Base-by-base conservation (phyloP, 768 basidiomycete species). In the Pleurotus platypus region DNA sequence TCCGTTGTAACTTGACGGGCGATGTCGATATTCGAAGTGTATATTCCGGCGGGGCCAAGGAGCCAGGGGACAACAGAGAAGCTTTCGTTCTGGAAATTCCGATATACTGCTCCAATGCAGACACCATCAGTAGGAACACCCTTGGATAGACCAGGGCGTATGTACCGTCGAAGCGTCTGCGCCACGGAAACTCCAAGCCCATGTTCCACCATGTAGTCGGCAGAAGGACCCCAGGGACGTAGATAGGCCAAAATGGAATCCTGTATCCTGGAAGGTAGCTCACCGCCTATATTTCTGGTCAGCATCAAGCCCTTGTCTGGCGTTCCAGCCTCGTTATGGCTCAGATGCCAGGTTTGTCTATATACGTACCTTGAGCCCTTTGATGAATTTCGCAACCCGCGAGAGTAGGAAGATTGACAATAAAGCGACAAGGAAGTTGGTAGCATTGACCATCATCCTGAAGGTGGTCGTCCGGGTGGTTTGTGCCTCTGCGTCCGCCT, bases 171-270 rank as follows among this genome's bases (percentile, higher is more conserved):
- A 61, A 57, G 16, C 76, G 67, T 66, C 72, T 67, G 6, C 49
- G 55, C 78, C 78, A 81, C 4, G 65, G 51, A 49, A 69, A 73
- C 27, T 60, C 59, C 7, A 70, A 35, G 2, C 75, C 73, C 4
- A 73, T 71, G 58, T 77, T 79, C 76, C 75, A 79, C 75, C 74
- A 77, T 1, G 64, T 67, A 15, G 71, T 72, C n/a, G 76, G 76
- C 0, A 78, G 50, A 0, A 72, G 1, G 0, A 66, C 68, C 20
- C 76, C 78, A 26, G 73, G 72, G 8, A 72, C 13, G 5, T 60
- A 64, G 24, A 76, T 57, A 2, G 78, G 78, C 48, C 72, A 68
- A 61, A 79, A 78, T 1, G 76, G 72, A 16, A 76, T 60, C 6
- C 76, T 67, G 50, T 70, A 60, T 18, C 77, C 77, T 9, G 77